Base-by-base conservation (phyloP, 75 land plant species). In the Pinus taeda region DNA sequence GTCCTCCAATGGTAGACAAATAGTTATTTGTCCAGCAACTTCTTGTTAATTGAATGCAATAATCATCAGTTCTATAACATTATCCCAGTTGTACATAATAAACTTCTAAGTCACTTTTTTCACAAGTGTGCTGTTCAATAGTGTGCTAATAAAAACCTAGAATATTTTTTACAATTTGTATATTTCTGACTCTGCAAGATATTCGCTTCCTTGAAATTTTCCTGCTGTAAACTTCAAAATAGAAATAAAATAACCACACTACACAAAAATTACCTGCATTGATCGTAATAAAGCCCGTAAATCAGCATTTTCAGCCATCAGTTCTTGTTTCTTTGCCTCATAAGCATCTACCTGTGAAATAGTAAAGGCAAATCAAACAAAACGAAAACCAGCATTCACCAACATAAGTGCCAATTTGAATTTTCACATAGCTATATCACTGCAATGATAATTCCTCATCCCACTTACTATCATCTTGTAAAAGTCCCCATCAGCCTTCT, bases 401-500 rank as follows among this genome's bases (percentile, higher is more conserved):
- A 53, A 21, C 22, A 20, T 6, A 20, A 9, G 17, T 69, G 18
- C 21, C 33, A 69, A 37, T 69, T 17, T 56, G 55, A 56, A 73
- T 20, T 73, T 60, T 49, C 39, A 21, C 53, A 37, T 0, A 18
- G 18, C 8, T 57, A 17, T 13, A 36, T 59, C 42, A 73, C 36
- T 21, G 17, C 15, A 15, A 57, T 74, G 26, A 0, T 30, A 45
- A 64, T 15, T 42, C 39, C 20, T 6, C 39, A 15, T 3, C 30
- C 3, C 3, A 24, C 95, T 82, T 91, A 97, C 99, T 77, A 97
- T 97, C 91, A 93, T 97, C 76, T 97, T 97, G 77, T 97, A 93
- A 74, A 95, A 95, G 71, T 97, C 99, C 59, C 88, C 91, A 80
- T 97, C 99, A 77, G 99, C 86, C 85, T 97, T 97, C 83, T 93